Evolutionary conservation across 345 rosid genomes (phyloP).

Genomic region (Gossypium bickii): DNA sequence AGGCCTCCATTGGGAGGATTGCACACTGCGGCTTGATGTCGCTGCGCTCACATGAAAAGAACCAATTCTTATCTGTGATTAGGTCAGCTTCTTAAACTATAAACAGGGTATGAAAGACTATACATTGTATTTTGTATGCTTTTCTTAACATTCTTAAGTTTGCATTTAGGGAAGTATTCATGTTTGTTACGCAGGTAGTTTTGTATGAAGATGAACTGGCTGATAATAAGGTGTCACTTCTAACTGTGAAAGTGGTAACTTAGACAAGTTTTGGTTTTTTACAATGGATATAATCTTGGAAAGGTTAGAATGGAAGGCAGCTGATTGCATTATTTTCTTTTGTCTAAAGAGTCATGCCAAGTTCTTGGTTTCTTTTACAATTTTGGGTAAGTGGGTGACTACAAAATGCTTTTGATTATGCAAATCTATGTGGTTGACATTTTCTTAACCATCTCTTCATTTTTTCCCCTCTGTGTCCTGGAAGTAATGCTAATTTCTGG

Average conservation of each 20-base stretch:
- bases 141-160: constrained; percentile 3
- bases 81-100: constrained; percentile 36
- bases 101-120: neutral
- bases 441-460: neutral
- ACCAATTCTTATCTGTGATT: constrained; percentile 91
- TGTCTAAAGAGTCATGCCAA: constrained; percentile 90
- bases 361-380: constrained; percentile 89
- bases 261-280: neutral
- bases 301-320: neutral
- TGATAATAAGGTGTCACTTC: constrained; percentile 87
- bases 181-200: constrained; percentile 53
- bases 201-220: constrained; percentile 97
- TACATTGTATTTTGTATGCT: constrained; percentile 1
- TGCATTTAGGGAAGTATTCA: constrained; percentile 19
- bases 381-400: constrained; percentile 70
- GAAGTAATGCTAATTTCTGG: neutral
- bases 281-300: neutral
- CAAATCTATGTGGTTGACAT: neutral
- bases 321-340: constrained; percentile 10
- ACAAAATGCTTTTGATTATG: constrained; percentile 1
- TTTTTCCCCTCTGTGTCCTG: neutral
- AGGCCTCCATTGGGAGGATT: constrained; percentile 65
- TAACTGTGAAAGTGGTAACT: constrained; percentile 89
- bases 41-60: constrained; percentile 68
- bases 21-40: constrained; percentile 63